A percentile compares a stretch with the other conserved stretches of the same genome.
Conservation (phyloP, 805 yeast species). For the Schwanniomyces sp. region DNA sequence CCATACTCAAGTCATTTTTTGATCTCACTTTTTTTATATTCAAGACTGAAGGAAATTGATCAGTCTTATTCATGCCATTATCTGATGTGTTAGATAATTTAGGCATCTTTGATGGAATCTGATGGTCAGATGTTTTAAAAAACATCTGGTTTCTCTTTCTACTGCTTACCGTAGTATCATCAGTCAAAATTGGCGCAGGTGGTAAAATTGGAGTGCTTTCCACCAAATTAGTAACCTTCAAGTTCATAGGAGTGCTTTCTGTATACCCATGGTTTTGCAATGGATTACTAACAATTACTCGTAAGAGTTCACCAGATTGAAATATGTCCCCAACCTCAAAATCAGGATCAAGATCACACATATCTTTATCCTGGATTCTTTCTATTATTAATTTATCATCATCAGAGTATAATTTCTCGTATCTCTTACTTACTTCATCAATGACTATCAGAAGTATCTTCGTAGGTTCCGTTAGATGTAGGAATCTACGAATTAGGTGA, state of each 20-base stretch:
- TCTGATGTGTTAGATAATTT: not conserved
- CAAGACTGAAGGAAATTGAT: not conserved
- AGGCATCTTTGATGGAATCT: conserved; percentile 19
- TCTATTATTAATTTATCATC: conserved; percentile 54
- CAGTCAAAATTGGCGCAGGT: conserved; percentile 22
- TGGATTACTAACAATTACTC: conserved; percentile 33
- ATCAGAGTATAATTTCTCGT: conserved; percentile 63
- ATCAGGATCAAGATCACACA: conserved; percentile 81
- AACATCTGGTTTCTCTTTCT: conserved; percentile 19
- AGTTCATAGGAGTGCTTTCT: conserved; percentile 1
- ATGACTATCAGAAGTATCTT: conserved; percentile 50
- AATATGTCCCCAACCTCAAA: conserved; percentile 66
- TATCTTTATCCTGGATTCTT: conserved; percentile 64
- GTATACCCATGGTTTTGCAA: conserved; percentile 9
- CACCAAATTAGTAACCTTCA: conserved; percentile 3
- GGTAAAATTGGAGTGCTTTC: conserved; percentile 23
- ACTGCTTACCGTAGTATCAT: conserved; percentile 9
- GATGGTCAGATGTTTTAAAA: conserved; percentile 22
- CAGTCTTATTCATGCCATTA: not conserved
- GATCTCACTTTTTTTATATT: conserved; percentile 7
- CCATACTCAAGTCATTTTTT: conserved; percentile 2
- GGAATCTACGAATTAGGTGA: conserved; percentile 47
- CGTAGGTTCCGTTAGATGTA: conserved; percentile 57
- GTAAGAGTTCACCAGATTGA: conserved; percentile 34
- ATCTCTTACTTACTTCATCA: conserved; percentile 54